phyloP scores from a whole-genome alignment of 768 basidiomycete genomes.

The Tylopilus plumbeoviolaceoides region DNA sequence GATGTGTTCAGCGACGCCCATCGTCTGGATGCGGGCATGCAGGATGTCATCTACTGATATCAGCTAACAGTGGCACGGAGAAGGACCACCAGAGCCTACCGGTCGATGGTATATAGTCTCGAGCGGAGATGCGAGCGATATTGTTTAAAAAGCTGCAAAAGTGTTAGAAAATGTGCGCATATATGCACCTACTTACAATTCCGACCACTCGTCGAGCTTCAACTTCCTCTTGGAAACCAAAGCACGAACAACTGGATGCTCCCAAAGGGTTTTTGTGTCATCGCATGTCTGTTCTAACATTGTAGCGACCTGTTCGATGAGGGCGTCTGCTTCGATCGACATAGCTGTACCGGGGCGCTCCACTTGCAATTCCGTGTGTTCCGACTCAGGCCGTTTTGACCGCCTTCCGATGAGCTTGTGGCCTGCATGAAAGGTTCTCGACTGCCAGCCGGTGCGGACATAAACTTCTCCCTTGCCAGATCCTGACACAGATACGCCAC shows the following conservation, averaged over 20 bases:
- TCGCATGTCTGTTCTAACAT: conserved; percentile 56
- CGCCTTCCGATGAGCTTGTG: conserved; percentile 29
- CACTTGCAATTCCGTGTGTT: conserved; percentile 25
- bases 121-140: conserved; percentile 65
- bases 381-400: conserved; percentile 22
- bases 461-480: conserved; percentile 74
- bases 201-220: conserved; percentile 83
- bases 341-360: conserved; percentile 28
- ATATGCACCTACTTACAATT: conserved; percentile 60
- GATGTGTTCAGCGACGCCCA: conserved; percentile 81
- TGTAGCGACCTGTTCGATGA: conserved; percentile 58
- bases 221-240: conserved; percentile 65
- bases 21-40: conserved; percentile 86
- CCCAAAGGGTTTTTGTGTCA: conserved; percentile 72
- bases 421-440: conserved; percentile 57
- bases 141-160: conserved; percentile 64
- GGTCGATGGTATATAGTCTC: conserved; percentile 70
- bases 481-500: conserved; percentile 66
- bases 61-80: conserved; percentile 25
- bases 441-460: conserved; percentile 81
- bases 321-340: conserved; percentile 40
- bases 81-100: conserved; percentile 41
- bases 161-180: conserved; percentile 15
- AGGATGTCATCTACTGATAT: conserved; percentile 67
- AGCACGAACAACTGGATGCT: conserved; percentile 63